Evolutionary conservation across 805 yeast species (phyloP).

Genomic region (Peterozyma toletana): DNA sequence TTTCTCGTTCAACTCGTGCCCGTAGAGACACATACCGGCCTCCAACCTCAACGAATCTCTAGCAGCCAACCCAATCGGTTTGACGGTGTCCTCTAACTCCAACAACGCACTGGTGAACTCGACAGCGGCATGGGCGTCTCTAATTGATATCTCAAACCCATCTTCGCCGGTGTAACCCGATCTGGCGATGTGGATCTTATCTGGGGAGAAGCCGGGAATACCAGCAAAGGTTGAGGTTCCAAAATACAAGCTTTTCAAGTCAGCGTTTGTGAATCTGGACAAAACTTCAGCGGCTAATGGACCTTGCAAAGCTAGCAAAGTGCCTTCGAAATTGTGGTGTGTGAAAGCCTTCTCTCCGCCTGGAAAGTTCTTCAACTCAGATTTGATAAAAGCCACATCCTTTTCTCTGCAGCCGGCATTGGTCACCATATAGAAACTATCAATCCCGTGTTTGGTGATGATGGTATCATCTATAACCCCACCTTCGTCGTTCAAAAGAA

Average conservation of each 20-base stretch:
- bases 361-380: slow-evolving; percentile 34
- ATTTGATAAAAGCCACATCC: slow-evolving; percentile 58
- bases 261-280: slow-evolving; percentile 52
- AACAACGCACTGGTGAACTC: slow-evolving; percentile 58
- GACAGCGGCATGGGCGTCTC: slow-evolving; percentile 43
- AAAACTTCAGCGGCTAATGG: slow-evolving; percentile 71
- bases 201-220: slow-evolving; percentile 31
- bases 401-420: slow-evolving; percentile 92
- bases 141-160: slow-evolving; percentile 88
- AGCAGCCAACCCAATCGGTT: slow-evolving; percentile 96
- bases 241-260: slow-evolving; percentile 59
- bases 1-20: slow-evolving; percentile 77
- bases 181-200: slow-evolving; percentile 73
- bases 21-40: slow-evolving; percentile 98
- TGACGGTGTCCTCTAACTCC: slow-evolving; percentile 45
- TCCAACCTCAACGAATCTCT: slow-evolving; percentile 92
- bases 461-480: slow-evolving; percentile 95
- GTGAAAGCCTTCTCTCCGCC: slow-evolving; percentile 19
- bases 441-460: slow-evolving; percentile 77
- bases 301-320: slow-evolving; percentile 88
- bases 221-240: slow-evolving; percentile 56
- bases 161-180: slow-evolving; percentile 99
- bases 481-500: slow-evolving; percentile 57
- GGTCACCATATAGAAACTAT: slow-evolving; percentile 76
- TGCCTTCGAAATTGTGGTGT: slow-evolving; percentile 52